Base-by-base conservation (phyloP, 805 yeast genomes). In the Starmerella floris region DNA sequence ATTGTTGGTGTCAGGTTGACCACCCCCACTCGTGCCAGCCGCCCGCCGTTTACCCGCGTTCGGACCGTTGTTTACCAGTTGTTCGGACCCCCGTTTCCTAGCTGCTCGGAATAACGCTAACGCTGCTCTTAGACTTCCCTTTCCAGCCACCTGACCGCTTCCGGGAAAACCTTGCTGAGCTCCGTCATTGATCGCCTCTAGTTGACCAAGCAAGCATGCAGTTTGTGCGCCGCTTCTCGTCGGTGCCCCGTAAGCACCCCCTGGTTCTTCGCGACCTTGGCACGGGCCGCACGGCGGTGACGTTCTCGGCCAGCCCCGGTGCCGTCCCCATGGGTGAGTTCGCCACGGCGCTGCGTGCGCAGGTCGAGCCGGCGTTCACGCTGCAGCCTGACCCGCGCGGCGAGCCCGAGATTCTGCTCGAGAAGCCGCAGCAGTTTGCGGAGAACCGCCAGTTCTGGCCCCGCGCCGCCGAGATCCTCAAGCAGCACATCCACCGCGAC, bases 281-380 rank as follows among this genome's bases (percentile, higher is more conserved):
- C 21, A 11, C 16, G 1, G 40, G 39, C 20, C 30, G 20, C 8
- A 37, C 45, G 16, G 23, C 20, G 20, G 51, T 55, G 5, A 46
- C 59, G 22, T 36, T 56, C n/a, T 45, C 57, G 13, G 37, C 43
- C 16, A 37, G 39, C 11, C 53, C 53, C 3, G 33, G 19, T 13
- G 56, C 56, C 9, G 36, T 46, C n/a, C 45, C 56, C 1, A 30
- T 59, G 21, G 63, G 62, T 15, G 26, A 43, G 2, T 51, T 56
- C 33, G 49, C 52, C 9, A 42, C 48, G 2, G 35, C 35, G 16
- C 33, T 39, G 23, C 42, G 36, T 26, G 25, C 41, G 4, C 34
- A 37, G 36, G 35, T 51, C 34, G 43, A 36, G 27, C 46, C 49
- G 11, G 53, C 49, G 2, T 48, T 55, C 41, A 34, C 41, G 22